These are phyloP conservation scores for Periconia macrospinosa DNA, from an alignment of 2,329 filamentous ascomycete genomes.

Conservation along the genomic window DNA sequence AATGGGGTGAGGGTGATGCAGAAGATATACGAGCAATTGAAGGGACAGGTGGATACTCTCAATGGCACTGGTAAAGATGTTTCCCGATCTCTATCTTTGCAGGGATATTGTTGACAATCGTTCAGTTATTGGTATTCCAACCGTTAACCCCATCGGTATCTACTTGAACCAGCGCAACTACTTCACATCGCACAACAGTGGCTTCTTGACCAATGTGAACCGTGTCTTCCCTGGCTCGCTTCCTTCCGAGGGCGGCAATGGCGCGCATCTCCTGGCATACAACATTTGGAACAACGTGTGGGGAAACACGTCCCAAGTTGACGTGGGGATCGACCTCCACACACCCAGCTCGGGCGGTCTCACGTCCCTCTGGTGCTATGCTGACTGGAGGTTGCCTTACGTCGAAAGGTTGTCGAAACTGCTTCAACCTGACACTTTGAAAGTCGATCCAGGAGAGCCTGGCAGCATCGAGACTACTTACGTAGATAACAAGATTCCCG, in stretches of 20 bases:
- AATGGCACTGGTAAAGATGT: slow-evolving; percentile 38
- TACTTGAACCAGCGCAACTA: slow-evolving; percentile 45
- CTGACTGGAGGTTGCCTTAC: slow-evolving; percentile 41
- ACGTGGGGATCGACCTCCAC: slow-evolving; percentile 43
- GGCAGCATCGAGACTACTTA: slow-evolving; percentile 46
- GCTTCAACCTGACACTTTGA: slow-evolving; percentile 43
- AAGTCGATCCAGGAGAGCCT: slow-evolving; percentile 44
- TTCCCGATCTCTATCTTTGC: neutral
- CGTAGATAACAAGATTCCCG: slow-evolving; percentile 37
- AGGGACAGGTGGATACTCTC: slow-evolving; percentile 30
- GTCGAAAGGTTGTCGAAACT: slow-evolving; percentile 45
- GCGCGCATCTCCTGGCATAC: slow-evolving; percentile 31
- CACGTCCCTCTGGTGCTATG: slow-evolving; percentile 44
- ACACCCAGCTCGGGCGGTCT: slow-evolving; percentile 41
- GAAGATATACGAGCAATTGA: slow-evolving; percentile 35
- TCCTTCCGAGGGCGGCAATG: slow-evolving; percentile 27
- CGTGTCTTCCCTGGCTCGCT: slow-evolving; percentile 36
- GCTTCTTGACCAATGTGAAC: slow-evolving; percentile 40
- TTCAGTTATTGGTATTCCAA: slow-evolving; percentile 43
- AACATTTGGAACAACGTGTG: slow-evolving; percentile 45
- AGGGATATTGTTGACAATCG: slow-evolving; percentile 5
- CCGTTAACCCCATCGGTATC: slow-evolving; percentile 44
- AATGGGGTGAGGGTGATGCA: slow-evolving; percentile 43
- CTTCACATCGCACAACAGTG: slow-evolving; percentile 33
- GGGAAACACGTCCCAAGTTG: slow-evolving; percentile 43